phyloP scores from a whole-genome alignment of 1,284 basidiomycete species.

The Microbotryum lychnidis-dioicae region DNA sequence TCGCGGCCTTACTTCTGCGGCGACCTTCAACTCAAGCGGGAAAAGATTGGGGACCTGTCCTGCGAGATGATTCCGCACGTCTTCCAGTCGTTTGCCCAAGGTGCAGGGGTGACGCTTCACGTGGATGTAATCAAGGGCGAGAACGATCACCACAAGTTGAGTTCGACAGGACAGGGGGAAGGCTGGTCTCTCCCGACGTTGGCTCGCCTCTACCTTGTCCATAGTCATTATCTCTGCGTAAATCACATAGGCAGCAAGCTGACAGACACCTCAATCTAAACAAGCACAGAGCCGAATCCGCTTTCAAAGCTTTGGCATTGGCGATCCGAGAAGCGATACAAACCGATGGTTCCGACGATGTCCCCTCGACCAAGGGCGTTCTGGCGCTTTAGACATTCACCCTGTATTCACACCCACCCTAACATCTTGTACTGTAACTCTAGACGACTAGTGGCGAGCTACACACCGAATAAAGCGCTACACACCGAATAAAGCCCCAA shows the following conservation, averaged over 20 bases:
- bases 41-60: conserved; percentile 86
- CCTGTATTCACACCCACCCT: no score
- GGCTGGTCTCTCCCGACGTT: background rate
- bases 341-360: conserved; percentile 78
- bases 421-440: no score
- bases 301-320: conserved; percentile 94
- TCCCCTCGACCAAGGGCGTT: conserved; percentile 96
- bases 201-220: background rate
- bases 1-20: conserved; percentile 92
- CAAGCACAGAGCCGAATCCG: conserved; percentile 72
- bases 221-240: background rate
- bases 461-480: no score
- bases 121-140: conserved; percentile 87
- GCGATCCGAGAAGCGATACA: conserved; percentile 94
- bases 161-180: conserved; percentile 30
- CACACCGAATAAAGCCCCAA: no score
- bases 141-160: conserved; percentile 93
- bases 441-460: no score
- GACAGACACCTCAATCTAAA: background rate
- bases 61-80: conserved; percentile 97
- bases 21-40: conserved; percentile 72
- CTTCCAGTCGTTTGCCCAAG: conserved; percentile 86
- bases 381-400: conserved; percentile 41
- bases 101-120: conserved; percentile 83
- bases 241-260: background rate